Conservation (phyloP, 2,329 filamentous ascomycete species). For the Sarocladium kiliense region DNA sequence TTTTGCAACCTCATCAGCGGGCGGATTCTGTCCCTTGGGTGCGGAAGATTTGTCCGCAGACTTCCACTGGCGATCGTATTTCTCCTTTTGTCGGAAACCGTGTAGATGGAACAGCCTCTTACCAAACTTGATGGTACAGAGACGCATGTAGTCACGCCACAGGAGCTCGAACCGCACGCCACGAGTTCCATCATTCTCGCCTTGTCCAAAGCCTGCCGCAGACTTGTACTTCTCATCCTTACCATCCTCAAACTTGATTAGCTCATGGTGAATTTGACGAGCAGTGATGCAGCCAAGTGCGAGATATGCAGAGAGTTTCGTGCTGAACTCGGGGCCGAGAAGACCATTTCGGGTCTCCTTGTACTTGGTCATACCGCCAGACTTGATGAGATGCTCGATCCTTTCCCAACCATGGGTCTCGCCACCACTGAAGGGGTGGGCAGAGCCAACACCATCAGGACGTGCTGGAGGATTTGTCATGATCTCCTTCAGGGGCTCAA, state of each 20-base stretch:
- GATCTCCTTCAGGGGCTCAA: constrained; percentile 50
- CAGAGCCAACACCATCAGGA: constrained; percentile 49
- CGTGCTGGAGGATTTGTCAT: constrained; percentile 46
- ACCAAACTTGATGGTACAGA: constrained; percentile 68
- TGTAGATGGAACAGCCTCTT: constrained; percentile 56
- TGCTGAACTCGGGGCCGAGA: constrained; percentile 65
- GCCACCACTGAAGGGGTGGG: constrained; percentile 65
- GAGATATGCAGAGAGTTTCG: constrained; percentile 70
- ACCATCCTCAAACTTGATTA: constrained; percentile 66
- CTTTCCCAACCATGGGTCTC: constrained; percentile 56
- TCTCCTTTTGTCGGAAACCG: constrained; percentile 52
- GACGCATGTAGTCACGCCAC: constrained; percentile 77
- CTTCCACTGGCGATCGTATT: constrained; percentile 44
- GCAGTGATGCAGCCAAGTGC: constrained; percentile 68
- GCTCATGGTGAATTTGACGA: constrained; percentile 64
- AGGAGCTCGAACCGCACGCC: constrained; percentile 68
- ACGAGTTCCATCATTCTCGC: constrained; percentile 67
- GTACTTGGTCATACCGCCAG: constrained; percentile 58
- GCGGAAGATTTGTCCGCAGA: constrained; percentile 28
- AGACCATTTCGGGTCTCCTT: constrained; percentile 68
- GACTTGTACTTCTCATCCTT: constrained; percentile 31
- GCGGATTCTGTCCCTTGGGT: constrained; percentile 29
- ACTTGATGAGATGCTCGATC: constrained; percentile 54
- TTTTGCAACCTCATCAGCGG: constrained; percentile 36
- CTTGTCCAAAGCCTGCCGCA: constrained; percentile 56